Conservation (phyloP, 352 stramenopile species). For the Pythium folliculosum region DNA sequence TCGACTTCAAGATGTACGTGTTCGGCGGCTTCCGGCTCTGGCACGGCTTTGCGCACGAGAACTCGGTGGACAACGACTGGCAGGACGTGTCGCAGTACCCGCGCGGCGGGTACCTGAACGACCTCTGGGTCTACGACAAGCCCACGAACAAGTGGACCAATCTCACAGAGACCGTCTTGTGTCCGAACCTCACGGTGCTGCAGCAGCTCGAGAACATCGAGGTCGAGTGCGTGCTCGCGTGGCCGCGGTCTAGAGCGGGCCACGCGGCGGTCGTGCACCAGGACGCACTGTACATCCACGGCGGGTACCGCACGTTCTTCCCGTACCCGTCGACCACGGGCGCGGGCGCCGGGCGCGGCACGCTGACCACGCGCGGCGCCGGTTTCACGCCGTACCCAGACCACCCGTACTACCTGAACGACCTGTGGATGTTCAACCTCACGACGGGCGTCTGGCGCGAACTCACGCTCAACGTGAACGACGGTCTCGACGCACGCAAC, state of each 20-base stretch:
- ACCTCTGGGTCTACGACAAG: constrained; percentile 91
- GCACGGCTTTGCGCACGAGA: constrained; percentile 94
- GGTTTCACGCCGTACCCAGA: constrained; percentile 89
- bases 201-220: constrained; percentile 66
- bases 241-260: constrained; percentile 86
- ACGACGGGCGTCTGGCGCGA: constrained; percentile 81
- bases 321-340: constrained; percentile 92
- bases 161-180: constrained; percentile 70
- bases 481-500: constrained; percentile 18
- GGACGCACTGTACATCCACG: constrained; percentile 85
- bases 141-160: constrained; percentile 66
- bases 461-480: constrained; percentile 32
- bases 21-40: constrained; percentile 95
- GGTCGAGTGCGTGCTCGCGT: constrained; percentile 80
- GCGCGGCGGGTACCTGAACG: constrained; percentile 92
- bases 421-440: constrained; percentile 95
- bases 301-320: constrained; percentile 95
- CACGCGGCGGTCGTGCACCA: constrained; percentile 84
- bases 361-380: constrained; percentile 43
- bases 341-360: constrained; percentile 71
- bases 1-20: constrained; percentile 65
- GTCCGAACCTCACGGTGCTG: constrained; percentile 50
- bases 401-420: constrained; percentile 92
- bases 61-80: constrained; percentile 89
- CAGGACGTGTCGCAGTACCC: constrained; percentile 71